Evolutionary conservation across 2,329 filamentous ascomycete genomes (phyloP).

Genomic region (Phyllosticta capitalensis): DNA sequence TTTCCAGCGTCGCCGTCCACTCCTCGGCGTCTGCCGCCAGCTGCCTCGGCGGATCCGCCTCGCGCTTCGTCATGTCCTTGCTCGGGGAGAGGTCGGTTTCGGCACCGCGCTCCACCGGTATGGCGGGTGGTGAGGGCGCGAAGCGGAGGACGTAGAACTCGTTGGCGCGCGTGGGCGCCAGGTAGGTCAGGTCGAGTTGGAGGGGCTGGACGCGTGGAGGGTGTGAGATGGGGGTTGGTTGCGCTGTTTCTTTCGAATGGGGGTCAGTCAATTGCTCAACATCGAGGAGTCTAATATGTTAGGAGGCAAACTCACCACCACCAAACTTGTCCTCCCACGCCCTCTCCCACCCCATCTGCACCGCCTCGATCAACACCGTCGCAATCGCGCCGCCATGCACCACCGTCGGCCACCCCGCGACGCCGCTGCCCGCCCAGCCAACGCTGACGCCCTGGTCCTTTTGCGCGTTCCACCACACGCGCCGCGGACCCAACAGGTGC

Average conservation of each 20-base stretch:
- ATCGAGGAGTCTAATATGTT: no score
- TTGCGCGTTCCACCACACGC: conserved; percentile 50
- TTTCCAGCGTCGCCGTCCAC: conserved; percentile 47
- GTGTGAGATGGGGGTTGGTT: conserved; percentile 8
- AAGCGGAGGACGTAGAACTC: conserved; percentile 55
- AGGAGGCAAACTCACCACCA: conserved; percentile 14
- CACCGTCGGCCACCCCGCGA: conserved; percentile 61
- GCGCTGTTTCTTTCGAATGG: conserved; percentile 16
- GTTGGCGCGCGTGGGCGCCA: conserved; percentile 48
- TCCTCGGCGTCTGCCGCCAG: conserved; percentile 27
- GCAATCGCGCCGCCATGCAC: conserved; percentile 63
- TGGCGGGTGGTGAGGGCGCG: conserved; percentile 26
- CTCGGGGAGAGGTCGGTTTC: conserved; percentile 19
- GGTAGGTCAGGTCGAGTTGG: conserved; percentile 48
- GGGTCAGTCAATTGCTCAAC: not conserved
- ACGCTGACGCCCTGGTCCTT: conserved; percentile 47
- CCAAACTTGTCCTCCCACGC: conserved; percentile 17
- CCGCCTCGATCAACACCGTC: conserved; percentile 59
- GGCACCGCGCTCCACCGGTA: conserved; percentile 17
- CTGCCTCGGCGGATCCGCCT: conserved; percentile 14
- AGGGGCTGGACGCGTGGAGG: conserved; percentile 18
- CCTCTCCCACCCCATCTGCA: conserved; percentile 56
- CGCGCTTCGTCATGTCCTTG: conserved; percentile 31
- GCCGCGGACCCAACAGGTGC: conserved; percentile 41
- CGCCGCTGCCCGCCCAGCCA: conserved; percentile 53